Evolutionary conservation across 2,329 filamentous ascomycete genomes (phyloP).

Genomic region (Pseudocercospora pini-densiflorae): DNA sequence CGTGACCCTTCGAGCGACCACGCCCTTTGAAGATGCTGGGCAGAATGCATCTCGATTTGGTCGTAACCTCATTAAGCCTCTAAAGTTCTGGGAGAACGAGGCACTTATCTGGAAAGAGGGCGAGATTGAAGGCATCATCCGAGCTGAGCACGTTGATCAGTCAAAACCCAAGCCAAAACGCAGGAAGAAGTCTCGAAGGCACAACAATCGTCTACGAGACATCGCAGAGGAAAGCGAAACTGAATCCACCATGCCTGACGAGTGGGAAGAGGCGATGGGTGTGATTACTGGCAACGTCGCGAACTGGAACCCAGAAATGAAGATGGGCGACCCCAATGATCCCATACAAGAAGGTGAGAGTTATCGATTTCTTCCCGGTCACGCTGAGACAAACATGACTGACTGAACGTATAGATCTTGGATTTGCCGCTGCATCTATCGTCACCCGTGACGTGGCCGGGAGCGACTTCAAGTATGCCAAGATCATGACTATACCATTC

Average conservation of each 20-base stretch:
- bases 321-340: constrained; percentile 44
- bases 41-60: constrained; percentile 74
- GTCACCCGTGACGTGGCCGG: constrained; percentile 62
- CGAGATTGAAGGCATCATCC: constrained; percentile 76
- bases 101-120: constrained; percentile 70
- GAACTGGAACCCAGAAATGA: constrained; percentile 52
- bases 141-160: constrained; percentile 65
- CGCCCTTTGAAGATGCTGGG: constrained; percentile 53
- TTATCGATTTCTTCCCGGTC: neutral
- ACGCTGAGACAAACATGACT: constrained; percentile 18
- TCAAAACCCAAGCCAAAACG: constrained; percentile 32
- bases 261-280: constrained; percentile 73
- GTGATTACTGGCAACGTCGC: constrained; percentile 67
- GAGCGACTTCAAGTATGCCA: constrained; percentile 84
- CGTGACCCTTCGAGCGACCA: constrained; percentile 43
- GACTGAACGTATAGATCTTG: constrained; percentile 56
- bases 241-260: constrained; percentile 61
- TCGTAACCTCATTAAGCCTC: constrained; percentile 74
- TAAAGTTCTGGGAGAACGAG: constrained; percentile 89
- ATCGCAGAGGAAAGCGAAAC: constrained; percentile 52
- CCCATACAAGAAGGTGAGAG: constrained; percentile 46
- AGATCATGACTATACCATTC: constrained; percentile 81
- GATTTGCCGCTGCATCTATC: constrained; percentile 62
- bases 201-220: constrained; percentile 39
- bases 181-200: constrained; percentile 42